Base-by-base conservation (phyloP, 768 basidiomycete genomes). In the Tylopilus rubrobrunneus region DNA sequence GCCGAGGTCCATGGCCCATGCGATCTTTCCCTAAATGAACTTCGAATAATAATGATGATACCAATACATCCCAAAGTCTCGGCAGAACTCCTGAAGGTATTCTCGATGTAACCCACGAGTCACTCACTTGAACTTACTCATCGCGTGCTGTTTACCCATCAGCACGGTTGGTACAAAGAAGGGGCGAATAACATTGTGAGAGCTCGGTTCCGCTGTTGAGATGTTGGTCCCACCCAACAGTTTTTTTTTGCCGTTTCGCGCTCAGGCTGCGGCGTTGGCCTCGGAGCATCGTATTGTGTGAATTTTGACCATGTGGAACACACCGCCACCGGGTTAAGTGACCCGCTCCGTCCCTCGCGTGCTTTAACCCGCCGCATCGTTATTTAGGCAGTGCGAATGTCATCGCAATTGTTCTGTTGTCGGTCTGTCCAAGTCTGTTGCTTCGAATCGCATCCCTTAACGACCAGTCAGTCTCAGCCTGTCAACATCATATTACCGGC, bases 341-440 rank as follows among this genome's bases (percentile, higher is more conserved):
- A 43, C 7, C 27, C 15, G 37, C 15, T 25, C 42, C 27, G 46
- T 37, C 36, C 2, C 34, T 3, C 34, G 14, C 12, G 12, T 9
- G 9, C 9, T 34, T 34, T 39, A 21, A 42, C 52, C 19, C 19
- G 27, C 21, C 51, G 29, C 29, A 27, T 48, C 53, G 27, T 11
- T 39, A 51, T 33, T 44, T 9, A 39, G 49, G 48, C 48, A 5
- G 34, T 56, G 46, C 51, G 47, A 47, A 41, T 41, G 34, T 11
- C 31, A 11, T 31, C 8, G 31, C 31, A 19, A 12, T 42, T 49
- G 62, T 48, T 44, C 42, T 42, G 57, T 43, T 56, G 60, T 56
- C 46, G 42, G 42, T 34, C 42, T 51, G 62, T 12, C 48, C 40
- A 28, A 25, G 40, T 23, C 31, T 28, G 25, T 55, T 53, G 46